These are phyloP conservation scores for Plantago coronopus DNA, from an alignment of 305 asterid species.

Conservation along the genomic window DNA sequence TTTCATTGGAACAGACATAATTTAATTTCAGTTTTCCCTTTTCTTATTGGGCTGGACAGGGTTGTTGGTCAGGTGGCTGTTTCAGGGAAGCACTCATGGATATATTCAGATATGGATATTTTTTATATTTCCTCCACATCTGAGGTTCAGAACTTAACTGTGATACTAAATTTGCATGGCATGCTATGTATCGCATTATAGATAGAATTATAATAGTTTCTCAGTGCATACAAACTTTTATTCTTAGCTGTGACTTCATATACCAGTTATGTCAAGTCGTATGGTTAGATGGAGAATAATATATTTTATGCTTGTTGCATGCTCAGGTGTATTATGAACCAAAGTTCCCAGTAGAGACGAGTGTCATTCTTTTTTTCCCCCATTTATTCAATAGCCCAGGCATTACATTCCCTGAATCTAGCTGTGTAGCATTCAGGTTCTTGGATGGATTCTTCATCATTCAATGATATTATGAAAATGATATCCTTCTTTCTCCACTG, in stretches of 20 bases:
- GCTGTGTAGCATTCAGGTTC: no score
- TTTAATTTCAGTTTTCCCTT: background rate
- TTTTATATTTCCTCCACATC: constrained; percentile 42
- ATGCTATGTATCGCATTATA: constrained; percentile 11
- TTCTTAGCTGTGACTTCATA: constrained; percentile 14
- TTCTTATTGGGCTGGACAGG: constrained; percentile 41
- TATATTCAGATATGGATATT: constrained; percentile 50
- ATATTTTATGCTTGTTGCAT: no score
- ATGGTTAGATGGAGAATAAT: constrained; percentile 3
- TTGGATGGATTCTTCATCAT: no score
- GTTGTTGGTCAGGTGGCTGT: constrained; percentile 85
- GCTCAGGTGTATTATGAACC: no score
- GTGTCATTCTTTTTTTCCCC: no score
- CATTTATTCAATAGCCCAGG: no score
- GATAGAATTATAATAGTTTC: constrained; percentile 1
- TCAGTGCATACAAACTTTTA: constrained; percentile 8
- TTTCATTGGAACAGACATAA: no score
- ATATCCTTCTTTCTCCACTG: no score
- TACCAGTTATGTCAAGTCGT: constrained; percentile 15
- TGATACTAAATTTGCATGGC: constrained; percentile 6
- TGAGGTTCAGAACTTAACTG: constrained; percentile 44
- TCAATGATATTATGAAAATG: no score
- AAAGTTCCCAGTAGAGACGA: no score
- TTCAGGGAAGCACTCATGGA: constrained; percentile 91
- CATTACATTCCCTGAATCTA: no score